Base-by-base conservation (phyloP, 768 basidiomycete species). In the Auricularia cornea region DNA sequence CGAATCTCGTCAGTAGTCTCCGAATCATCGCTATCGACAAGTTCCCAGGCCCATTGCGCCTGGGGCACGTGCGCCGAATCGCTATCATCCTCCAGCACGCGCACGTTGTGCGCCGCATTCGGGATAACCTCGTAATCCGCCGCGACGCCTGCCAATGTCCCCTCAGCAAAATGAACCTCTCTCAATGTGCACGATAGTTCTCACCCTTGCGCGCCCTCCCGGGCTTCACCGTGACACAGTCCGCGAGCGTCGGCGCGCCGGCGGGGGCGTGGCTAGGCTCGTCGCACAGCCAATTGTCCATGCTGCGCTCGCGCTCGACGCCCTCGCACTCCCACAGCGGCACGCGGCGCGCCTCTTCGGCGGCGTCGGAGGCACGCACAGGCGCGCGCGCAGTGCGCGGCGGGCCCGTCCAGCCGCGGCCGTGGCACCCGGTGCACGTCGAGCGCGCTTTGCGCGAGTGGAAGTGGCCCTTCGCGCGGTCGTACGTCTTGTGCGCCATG, bases 381-480 rank as follows among this genome's bases (percentile, higher is more conserved):
- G 14, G 26, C 54, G 26, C 28, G 28, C 28, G 28, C 23, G 54
- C 28, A 16, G 28, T 16, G 54, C 54, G 12, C 18, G 10, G 26
- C 6, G 54, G 30, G 11, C 14, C 54, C 10, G 8, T 28, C 54
- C 18, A 16, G 28, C 16, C 28, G 8, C 54, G 12, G 54, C 26
- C 54, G 28, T 31, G 26, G 54, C 54, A 57, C 18, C 6, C 20
- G 8, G 54, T 57, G 54, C 54, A 57, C 28, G 8, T 28, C 30
- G 54, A 57, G 54, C 54, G 54, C 1, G 8, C 54, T 10, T 28
- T 29, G 29, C 28, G 28, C 2, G 28, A 29, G 54, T 57, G 54
- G 54, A 57, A 57, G 54, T 31, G 28, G 54, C 54, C 54, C 54
- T 57, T 57, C 26, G 54, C 54, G 54, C 54, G 54, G 54, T 57